phyloP scores from a whole-genome alignment of 257 asterid species.

The Solanum etuberosum region DNA sequence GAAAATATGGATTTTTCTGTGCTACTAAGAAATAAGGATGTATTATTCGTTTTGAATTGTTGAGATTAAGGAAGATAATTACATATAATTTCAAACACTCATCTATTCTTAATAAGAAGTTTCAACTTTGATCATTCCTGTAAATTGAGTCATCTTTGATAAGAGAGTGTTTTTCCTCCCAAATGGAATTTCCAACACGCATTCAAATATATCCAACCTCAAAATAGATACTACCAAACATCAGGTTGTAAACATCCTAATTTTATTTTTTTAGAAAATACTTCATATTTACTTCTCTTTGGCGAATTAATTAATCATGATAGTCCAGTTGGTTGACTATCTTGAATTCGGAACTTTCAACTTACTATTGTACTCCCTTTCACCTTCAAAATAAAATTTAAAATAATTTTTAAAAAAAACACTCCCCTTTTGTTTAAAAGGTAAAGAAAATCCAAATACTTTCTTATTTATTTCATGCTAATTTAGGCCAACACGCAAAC shows the following conservation, averaged over 20 bases:
- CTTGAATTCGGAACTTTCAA: neutral
- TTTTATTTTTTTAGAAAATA: neutral
- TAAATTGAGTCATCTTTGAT: neutral
- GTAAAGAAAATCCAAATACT: neutral
- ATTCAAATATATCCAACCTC: neutral
- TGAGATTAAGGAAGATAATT: neutral
- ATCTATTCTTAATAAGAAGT: neutral
- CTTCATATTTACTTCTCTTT: neutral
- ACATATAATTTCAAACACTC: neutral
- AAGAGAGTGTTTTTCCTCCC: neutral
- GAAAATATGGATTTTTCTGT: neutral
- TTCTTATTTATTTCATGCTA: neutral
- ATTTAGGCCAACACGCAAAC: constrained; percentile 27
- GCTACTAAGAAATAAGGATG: neutral
- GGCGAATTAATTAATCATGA: neutral
- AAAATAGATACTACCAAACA: neutral
- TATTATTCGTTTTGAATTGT: neutral
- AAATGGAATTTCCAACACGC: neutral
- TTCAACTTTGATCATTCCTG: neutral
- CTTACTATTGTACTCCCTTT: neutral
- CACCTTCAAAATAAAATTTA: neutral
- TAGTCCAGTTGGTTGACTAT: neutral
- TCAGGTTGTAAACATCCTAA: neutral
- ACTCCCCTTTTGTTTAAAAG: neutral
- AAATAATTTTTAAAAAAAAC: neutral